Evolutionary conservation across 441 rosid species (phyloP).

Genomic region (Jatropha podagrica): DNA sequence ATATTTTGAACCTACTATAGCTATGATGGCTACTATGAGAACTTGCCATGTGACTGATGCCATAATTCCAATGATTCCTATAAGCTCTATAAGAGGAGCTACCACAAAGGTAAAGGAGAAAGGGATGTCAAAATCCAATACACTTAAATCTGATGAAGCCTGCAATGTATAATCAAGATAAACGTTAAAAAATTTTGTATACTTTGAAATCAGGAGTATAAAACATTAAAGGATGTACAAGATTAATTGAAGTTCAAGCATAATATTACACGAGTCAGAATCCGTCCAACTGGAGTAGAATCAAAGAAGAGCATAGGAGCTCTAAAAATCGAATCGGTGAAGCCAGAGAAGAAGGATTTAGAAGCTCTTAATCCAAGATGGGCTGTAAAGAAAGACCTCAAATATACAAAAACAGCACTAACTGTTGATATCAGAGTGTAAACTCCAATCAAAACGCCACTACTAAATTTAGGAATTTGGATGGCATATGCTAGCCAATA

Average conservation of each 20-base stretch:
- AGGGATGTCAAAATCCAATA: conserved; percentile 75
- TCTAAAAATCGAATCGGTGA: conserved; percentile 66
- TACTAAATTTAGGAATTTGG: conserved; percentile 48
- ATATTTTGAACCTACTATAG: conserved; percentile 53
- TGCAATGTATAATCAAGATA: conserved; percentile 24
- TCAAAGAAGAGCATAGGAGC: conserved; percentile 91
- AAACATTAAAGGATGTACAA: not conserved
- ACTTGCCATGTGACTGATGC: conserved; percentile 93
- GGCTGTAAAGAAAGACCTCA: conserved; percentile 50
- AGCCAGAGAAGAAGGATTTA: conserved; percentile 67
- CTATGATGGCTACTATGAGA: conserved; percentile 60
- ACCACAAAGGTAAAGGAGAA: conserved; percentile 49
- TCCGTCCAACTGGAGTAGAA: conserved; percentile 87
- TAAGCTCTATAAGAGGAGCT: conserved; percentile 48
- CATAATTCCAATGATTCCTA: conserved; percentile 54
- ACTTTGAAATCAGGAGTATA: not conserved
- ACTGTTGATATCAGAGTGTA: conserved; percentile 59
- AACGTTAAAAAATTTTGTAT: not conserved
- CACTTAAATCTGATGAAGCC: conserved; percentile 89
- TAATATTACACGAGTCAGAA: conserved; percentile 72
- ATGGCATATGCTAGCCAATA: conserved; percentile 87
- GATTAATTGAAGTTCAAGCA: not conserved
- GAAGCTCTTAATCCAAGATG: conserved; percentile 78
- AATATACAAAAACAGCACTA: conserved; percentile 54
- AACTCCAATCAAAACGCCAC: conserved; percentile 57